A percentile compares a stretch with the other conserved stretches of the same genome.
Conservation (phyloP, 352 stramenopile species). For the Globisporangium splendens region DNA sequence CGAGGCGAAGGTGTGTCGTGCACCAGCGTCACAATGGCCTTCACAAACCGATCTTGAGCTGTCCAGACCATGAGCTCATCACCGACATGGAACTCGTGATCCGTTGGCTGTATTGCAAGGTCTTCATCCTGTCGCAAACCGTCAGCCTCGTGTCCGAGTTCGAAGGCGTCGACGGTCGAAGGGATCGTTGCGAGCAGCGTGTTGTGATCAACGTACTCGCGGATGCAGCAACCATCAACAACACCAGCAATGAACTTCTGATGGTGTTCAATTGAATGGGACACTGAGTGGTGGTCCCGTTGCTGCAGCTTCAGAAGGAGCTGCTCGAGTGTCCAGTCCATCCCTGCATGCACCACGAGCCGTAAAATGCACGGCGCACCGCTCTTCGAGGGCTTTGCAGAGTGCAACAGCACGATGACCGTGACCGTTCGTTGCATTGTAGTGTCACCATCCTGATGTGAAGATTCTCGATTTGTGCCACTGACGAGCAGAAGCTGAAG, state of each 20-base stretch:
- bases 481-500: slow-evolving; percentile 49
- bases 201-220: slow-evolving; percentile 29
- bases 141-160: slow-evolving; percentile 22
- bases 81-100: slow-evolving; percentile 12
- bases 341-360: slow-evolving; percentile 15
- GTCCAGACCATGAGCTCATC: slow-evolving; percentile 21
- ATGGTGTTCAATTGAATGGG: background rate
- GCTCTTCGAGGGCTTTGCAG: slow-evolving; percentile 3
- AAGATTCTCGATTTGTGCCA: background rate
- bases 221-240: slow-evolving; percentile 21
- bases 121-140: background rate
- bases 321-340: slow-evolving; percentile 35
- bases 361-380: slow-evolving; percentile 24
- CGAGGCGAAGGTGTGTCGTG: slow-evolving; percentile 2
- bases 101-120: background rate
- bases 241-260: slow-evolving; percentile 20
- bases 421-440: slow-evolving; percentile 9
- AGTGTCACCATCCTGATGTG: too few species aligned
- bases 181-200: slow-evolving; percentile 22
- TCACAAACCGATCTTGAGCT: slow-evolving; percentile 21
- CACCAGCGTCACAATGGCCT: slow-evolving; percentile 9
- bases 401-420: slow-evolving; percentile 37
- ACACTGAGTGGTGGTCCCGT: slow-evolving; percentile 8
- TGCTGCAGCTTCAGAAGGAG: slow-evolving; percentile 32
- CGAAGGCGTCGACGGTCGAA: slow-evolving; percentile 35